Base-by-base conservation (phyloP, 192 early-diverging fungal species). In the Kickxella alabastrina region DNA sequence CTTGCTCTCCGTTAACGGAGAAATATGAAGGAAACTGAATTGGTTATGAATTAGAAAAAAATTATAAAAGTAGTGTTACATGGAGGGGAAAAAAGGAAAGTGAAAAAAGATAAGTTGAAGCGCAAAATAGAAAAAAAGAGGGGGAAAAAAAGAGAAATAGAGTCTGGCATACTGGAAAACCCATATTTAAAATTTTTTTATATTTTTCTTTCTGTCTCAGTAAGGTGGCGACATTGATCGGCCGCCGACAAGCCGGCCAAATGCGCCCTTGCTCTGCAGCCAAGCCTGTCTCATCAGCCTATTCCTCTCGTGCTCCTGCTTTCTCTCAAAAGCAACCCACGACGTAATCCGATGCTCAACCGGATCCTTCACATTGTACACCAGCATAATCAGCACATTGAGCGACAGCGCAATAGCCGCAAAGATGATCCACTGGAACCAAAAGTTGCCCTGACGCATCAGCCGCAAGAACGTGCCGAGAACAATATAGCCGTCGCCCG, bases 381-480 rank as follows among this genome's bases (percentile, higher is more conserved):
- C 49, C 18, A 68, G 13, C 22, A 53, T 24, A 9, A 71, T 49
- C 7, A 83, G 60, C 21, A 84, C 43, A 17, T 78, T 82, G 13
- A 82, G 68, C 14, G 78, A 61, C 0, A 84, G 39, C 0, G 80
- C 80, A 35, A 84, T 67, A 31, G 65, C 62, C 10, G 66, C 62
- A 27, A 82, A 81, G 25, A 82, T 75, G 46, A 84, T 56, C 38
- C 82, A 61, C 27, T 78, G 76, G 34, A 78, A 46, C 84, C 84
- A 86, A 47, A 82, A 86, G 6, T 69, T 58, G 2, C 75, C 59
- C 23, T 65, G 65, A 10, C 21, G 36, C 36, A 78, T 73, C 47
- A 82, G 18, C 18, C 49, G 35, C 21, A 64, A 60, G 43, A 86
- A 86, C 8, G 60, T 69, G 4, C 83, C 82, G 24, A 64, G 51